Percentiles rank a stretch among this genome's conserved stretches.
Evolutionary conservation across 495 filamentous ascomycete genomes (phyloP).

Genomic region (Penicillium argentinense): DNA sequence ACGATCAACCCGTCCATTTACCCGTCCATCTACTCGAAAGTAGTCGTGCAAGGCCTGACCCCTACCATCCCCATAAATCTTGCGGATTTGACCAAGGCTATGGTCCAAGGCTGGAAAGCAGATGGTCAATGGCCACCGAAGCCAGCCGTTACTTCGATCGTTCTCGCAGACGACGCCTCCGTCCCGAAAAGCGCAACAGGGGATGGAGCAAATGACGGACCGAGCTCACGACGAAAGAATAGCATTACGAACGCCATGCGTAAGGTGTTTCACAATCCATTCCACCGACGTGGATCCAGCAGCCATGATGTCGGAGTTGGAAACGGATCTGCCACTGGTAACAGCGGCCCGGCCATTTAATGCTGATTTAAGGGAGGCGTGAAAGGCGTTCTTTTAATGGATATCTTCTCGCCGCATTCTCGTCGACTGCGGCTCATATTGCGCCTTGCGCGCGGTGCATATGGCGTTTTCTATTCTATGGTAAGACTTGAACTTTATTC

Average conservation of each 20-base stretch:
- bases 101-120: slow-evolving; percentile 89
- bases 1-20: slow-evolving; percentile 72
- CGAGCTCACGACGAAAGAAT: slow-evolving; percentile 32
- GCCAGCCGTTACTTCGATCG: slow-evolving; percentile 31
- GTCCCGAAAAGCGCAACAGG: slow-evolving; percentile 21
- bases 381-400: slow-evolving; percentile 6
- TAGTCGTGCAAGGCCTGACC: slow-evolving; percentile 71
- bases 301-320: slow-evolving; percentile 26
- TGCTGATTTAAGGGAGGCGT: not conserved
- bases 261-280: slow-evolving; percentile 46
- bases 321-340: slow-evolving; percentile 2
- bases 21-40: slow-evolving; percentile 82
- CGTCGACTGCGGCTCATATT: not conserved
- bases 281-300: slow-evolving; percentile 41
- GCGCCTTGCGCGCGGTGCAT: slow-evolving; percentile 5
- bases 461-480: slow-evolving; percentile 2
- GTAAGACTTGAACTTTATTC: not conserved
- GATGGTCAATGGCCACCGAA: slow-evolving; percentile 94
- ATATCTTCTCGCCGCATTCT: no score
- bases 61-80: slow-evolving; percentile 88
- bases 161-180: slow-evolving; percentile 34
- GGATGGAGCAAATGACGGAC: slow-evolving; percentile 12
- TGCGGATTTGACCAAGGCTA: slow-evolving; percentile 70
- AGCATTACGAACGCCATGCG: slow-evolving; percentile 45
- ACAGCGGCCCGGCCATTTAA: slow-evolving; percentile 11